Percentiles rank a stretch among this genome's conserved stretches.
Conservation (phyloP, 306 rosid species). For the Glycyrrhiza uralensis region DNA sequence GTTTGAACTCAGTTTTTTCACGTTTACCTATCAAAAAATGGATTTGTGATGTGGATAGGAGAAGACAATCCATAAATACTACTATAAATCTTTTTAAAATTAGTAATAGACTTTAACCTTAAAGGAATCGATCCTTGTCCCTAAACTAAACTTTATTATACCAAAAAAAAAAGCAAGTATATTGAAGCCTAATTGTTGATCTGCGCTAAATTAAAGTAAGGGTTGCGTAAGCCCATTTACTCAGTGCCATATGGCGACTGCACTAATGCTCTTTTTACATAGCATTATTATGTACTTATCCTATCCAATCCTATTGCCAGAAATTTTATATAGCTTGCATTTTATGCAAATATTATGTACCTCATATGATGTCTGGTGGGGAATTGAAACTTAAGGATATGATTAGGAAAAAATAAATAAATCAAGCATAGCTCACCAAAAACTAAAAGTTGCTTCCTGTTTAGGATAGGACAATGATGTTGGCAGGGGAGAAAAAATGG, state of each 20-base stretch:
- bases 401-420: neutral
- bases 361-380: slow-evolving; percentile 4
- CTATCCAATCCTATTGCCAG: neutral
- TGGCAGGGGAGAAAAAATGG: neutral
- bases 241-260: neutral
- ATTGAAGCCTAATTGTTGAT: slow-evolving; percentile 8
- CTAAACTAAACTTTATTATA: too few species aligned
- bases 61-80: too few species aligned
- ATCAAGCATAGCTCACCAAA: neutral
- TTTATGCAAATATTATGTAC: neutral
- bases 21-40: too few species aligned
- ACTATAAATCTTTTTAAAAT: too few species aligned
- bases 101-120: too few species aligned
- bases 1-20: too few species aligned
- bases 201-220: neutral
- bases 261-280: neutral
- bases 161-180: neutral
- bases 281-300: slow-evolving; percentile 15
- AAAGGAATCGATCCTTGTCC: too few species aligned
- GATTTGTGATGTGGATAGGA: too few species aligned
- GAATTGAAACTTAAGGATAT: neutral
- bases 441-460: neutral
- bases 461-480: neutral
- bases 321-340: slow-evolving; percentile 24
- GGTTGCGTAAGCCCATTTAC: slow-evolving; percentile 28